A percentile compares a stretch with the other conserved stretches of the same genome.
Evolutionary conservation across 208 protist species (phyloP).

Genomic region (Trichomonas gallinae): DNA sequence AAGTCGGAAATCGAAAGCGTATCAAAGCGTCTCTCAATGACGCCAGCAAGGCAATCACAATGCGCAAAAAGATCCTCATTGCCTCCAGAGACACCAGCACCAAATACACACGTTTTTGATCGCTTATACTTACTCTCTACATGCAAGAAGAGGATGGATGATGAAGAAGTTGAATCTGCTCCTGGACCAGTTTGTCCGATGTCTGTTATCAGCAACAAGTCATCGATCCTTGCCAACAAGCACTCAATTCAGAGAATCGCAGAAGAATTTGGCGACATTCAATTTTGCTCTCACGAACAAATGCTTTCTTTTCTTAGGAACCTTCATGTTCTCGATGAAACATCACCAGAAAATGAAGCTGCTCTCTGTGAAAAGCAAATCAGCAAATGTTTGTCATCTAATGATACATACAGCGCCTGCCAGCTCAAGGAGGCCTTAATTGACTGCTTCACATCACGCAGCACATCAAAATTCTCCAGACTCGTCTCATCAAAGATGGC

Average conservation of each 20-base stretch:
- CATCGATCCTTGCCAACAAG: neutral
- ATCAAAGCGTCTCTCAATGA: neutral
- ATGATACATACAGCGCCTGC: neutral
- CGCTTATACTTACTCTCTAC: neutral
- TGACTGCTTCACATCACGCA: neutral
- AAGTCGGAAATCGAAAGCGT: neutral
- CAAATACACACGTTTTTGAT: neutral
- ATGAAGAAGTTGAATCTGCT: neutral
- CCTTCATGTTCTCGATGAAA: neutral
- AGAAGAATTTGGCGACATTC: neutral
- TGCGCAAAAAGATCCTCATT: neutral
- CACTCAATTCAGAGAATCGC: neutral
- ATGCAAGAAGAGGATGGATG: neutral
- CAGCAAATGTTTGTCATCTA: neutral
- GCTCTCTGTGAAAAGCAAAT: neutral
- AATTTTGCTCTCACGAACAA: neutral
- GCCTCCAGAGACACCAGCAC: neutral
- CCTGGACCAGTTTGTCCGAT: neutral
- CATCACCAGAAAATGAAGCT: neutral
- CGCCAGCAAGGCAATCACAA: neutral
- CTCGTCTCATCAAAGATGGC: neutral
- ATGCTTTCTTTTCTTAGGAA: neutral
- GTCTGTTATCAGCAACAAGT: neutral
- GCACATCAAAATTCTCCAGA: neutral
- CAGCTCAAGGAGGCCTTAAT: neutral